Conservation (phyloP, 2,329 filamentous ascomycete genomes). For the Alternaria alternata region DNA sequence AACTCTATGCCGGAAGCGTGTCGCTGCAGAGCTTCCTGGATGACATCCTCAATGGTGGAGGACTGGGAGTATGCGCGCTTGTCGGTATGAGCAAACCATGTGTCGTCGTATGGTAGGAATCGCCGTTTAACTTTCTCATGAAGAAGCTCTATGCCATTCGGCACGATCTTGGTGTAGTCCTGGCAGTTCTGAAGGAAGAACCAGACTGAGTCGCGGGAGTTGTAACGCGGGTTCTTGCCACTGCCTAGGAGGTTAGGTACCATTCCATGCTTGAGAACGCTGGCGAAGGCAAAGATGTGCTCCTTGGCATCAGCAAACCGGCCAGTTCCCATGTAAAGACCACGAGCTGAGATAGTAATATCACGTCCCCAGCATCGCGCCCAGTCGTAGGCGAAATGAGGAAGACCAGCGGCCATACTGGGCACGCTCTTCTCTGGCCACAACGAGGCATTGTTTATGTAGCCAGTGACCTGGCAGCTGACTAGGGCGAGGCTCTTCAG, state of each 20-base stretch:
- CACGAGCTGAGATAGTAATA: conserved; percentile 93
- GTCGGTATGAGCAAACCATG: conserved; percentile 87
- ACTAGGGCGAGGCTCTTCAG: conserved; percentile 89
- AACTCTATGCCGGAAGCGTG: conserved; percentile 92
- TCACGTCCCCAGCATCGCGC: conserved; percentile 97
- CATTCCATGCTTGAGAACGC: conserved; percentile 97
- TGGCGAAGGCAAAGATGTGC: conserved; percentile 93
- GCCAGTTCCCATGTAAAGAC: conserved; percentile 88
- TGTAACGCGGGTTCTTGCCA: conserved; percentile 88
- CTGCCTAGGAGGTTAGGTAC: conserved; percentile 92
- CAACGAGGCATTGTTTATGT: conserved; percentile 87
- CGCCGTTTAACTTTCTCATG: conserved; percentile 80
- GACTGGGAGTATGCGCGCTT: conserved; percentile 82
- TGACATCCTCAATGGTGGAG: conserved; percentile 85
- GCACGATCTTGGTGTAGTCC: conserved; percentile 84
- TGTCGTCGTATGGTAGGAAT: conserved; percentile 95
- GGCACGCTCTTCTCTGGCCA: conserved; percentile 87
- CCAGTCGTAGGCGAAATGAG: conserved; percentile 94
- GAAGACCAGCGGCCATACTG: conserved; percentile 87
- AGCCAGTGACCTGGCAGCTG: conserved; percentile 87
- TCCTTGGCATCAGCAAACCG: conserved; percentile 89
- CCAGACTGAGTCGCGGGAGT: conserved; percentile 95
- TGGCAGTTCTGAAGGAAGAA: conserved; percentile 97
- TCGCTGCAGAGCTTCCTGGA: conserved; percentile 91
- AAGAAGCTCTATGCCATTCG: conserved; percentile 76